phyloP scores from a whole-genome alignment of 1,284 basidiomycete species.

The Rhizoctonia solani region DNA sequence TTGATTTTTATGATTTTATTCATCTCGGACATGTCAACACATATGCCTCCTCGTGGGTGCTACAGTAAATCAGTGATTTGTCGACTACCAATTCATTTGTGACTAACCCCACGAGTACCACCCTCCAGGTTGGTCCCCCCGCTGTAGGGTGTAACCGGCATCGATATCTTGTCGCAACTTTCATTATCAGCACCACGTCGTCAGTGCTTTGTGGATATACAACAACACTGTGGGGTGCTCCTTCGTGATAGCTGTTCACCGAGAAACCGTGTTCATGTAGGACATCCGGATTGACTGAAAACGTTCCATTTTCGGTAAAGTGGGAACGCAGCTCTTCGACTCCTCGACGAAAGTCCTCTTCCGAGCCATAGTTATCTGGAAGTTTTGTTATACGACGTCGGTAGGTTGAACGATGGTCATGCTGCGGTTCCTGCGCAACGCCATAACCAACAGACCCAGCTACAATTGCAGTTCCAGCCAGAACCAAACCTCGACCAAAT shows the following conservation, averaged over 20 bases:
- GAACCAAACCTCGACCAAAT: conserved; percentile 21
- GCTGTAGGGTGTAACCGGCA: conserved; percentile 71
- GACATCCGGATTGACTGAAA: conserved; percentile 35
- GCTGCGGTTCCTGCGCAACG: neutral
- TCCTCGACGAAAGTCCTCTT: conserved; percentile 38
- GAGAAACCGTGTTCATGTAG: conserved; percentile 39
- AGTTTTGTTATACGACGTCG: conserved; percentile 17
- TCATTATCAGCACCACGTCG: conserved; percentile 70
- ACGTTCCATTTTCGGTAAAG: conserved; percentile 30
- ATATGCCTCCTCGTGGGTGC: conserved; percentile 67
- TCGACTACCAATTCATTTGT: neutral
- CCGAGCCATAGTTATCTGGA: conserved; percentile 36
- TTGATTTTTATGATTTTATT: conserved; percentile 79
- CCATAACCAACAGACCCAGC: conserved; percentile 30
- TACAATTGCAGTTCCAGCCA: conserved; percentile 13
- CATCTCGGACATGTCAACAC: conserved; percentile 85
- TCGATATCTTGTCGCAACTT: conserved; percentile 66
- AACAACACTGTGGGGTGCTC: conserved; percentile 54
- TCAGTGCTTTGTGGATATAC: conserved; percentile 52
- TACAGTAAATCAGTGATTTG: neutral
- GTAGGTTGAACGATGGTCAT: conserved; percentile 26
- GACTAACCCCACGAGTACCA: conserved; percentile 62
- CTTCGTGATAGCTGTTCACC: conserved; percentile 44
- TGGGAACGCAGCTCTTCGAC: conserved; percentile 33
- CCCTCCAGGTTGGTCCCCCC: conserved; percentile 74